Percentiles rank a stretch among this genome's conserved stretches.
These are phyloP conservation scores for Suillus ampliporus DNA, from an alignment of 768 basidiomycete genomes.

Conservation along the genomic window DNA sequence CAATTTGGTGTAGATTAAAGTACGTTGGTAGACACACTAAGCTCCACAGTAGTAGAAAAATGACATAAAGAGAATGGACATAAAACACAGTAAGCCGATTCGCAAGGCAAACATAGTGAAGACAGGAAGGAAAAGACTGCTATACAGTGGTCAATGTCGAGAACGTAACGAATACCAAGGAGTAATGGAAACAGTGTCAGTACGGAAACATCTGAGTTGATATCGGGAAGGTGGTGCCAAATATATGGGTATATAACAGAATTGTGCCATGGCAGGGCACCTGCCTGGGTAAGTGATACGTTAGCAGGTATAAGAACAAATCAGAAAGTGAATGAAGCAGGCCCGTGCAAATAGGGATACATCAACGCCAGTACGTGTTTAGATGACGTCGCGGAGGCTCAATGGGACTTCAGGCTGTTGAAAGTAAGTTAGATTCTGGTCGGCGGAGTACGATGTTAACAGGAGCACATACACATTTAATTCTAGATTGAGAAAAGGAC, in stretches of 20 bases:
- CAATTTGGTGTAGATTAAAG: slow-evolving; percentile 54
- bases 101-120: slow-evolving; percentile 19
- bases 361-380: slow-evolving; percentile 58
- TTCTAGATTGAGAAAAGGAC: slow-evolving; percentile 48
- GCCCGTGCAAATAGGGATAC: slow-evolving; percentile 80
- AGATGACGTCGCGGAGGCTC: slow-evolving; percentile 89
- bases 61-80: slow-evolving; percentile 9
- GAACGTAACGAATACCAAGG: slow-evolving; percentile 49
- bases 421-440: slow-evolving; percentile 24
- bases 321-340: slow-evolving; percentile 37
- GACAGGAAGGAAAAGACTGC: slow-evolving; percentile 37
- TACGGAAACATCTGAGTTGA: slow-evolving; percentile 69
- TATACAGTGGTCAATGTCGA: slow-evolving; percentile 70
- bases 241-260: slow-evolving; percentile 76
- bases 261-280: slow-evolving; percentile 36
- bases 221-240: slow-evolving; percentile 49
- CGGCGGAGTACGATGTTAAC: not conserved
- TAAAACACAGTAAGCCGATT: slow-evolving; percentile 19
- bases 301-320: slow-evolving; percentile 51
- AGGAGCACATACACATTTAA: slow-evolving; percentile 80
- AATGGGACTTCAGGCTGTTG: slow-evolving; percentile 87
- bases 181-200: slow-evolving; percentile 38
- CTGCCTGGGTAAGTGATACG: slow-evolving; percentile 52
- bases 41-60: slow-evolving; percentile 3
- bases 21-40: slow-evolving; percentile 25